These are phyloP conservation scores for Nannizziopsis barbatae DNA, from an alignment of 2,329 filamentous ascomycete species.

Conservation along the genomic window DNA sequence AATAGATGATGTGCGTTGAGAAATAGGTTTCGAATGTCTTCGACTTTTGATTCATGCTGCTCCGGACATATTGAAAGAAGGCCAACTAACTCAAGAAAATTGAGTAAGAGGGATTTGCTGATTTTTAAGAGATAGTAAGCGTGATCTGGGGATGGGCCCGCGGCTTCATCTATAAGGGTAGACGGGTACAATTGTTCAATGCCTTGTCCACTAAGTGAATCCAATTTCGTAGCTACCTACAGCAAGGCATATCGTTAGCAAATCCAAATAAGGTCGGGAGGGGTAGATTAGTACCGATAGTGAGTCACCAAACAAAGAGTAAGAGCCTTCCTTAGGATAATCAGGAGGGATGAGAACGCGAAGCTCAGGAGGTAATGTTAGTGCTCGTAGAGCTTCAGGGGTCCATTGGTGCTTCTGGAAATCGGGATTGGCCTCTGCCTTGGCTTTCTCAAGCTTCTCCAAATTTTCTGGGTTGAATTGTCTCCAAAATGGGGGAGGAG, in stretches of 20 bases:
- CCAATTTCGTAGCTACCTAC: conserved; percentile 48
- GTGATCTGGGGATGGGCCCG: conserved; percentile 34
- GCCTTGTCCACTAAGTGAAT: conserved; percentile 56
- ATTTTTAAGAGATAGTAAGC: conserved; percentile 59
- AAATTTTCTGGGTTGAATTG: conserved; percentile 71
- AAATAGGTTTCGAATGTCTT: conserved; percentile 68
- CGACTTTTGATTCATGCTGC: conserved; percentile 58
- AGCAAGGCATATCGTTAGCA: neutral
- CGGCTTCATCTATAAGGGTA: conserved; percentile 40
- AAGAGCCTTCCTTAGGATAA: conserved; percentile 58
- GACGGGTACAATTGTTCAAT: conserved; percentile 59
- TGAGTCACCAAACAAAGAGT: conserved; percentile 60
- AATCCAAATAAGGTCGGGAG: neutral
- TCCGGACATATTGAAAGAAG: conserved; percentile 56
- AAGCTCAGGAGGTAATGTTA: conserved; percentile 57
- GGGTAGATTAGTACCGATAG: conserved; percentile 42
- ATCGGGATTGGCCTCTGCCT: conserved; percentile 27
- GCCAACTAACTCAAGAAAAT: conserved; percentile 75
- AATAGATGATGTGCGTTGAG: conserved; percentile 88
- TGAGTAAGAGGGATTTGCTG: conserved; percentile 73
- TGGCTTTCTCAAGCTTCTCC: conserved; percentile 45
- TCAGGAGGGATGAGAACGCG: conserved; percentile 69
- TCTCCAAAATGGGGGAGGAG: conserved; percentile 81
- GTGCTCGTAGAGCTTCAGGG: conserved; percentile 25
- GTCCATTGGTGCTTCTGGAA: conserved; percentile 23